Base-by-base conservation (phyloP, 768 basidiomycete species). In the Boletus pseudopeckii region DNA sequence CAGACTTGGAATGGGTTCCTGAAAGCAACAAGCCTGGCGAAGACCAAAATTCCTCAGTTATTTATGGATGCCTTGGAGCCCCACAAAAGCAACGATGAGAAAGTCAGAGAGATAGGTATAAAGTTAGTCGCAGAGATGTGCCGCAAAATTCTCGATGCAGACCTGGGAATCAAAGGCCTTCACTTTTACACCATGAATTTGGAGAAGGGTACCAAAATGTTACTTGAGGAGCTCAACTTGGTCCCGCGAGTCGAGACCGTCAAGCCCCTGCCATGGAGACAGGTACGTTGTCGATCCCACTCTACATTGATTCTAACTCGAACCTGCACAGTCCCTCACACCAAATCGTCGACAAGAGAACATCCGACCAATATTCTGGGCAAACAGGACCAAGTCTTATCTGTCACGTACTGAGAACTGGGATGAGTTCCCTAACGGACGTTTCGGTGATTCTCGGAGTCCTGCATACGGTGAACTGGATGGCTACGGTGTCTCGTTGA, bases 361-460 rank as follows among this genome's bases (percentile, higher is more conserved):
- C 45, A 98, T 96, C 58, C 88, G 97, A 33, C 97, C 97, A 4
- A 98, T 99, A 66, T 98, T 98, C 77, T 98, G 96, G 95, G 93
- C 97, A 13, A 98, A 99, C 74, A 81, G 96, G 37, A 82, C 93
- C 36, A 90, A 94, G 66, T 97, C 94, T 1, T 98, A 98, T 69
- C 77, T 98, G 43, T 91, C 91, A 8, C 88, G 96, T 50, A 98
- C 97, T 14, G 94, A 97, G 68, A 92, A 97, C 66, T 99, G 97
- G 97, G 97, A 99, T 67, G 96, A 98, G 69, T 98, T 97, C 71
- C 97, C 97, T 46, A 99, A 99, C 70, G 97, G 97, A 51, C 91
- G 97, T 60, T 99, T 96, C 66, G 97, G 97, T 62, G 97, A 98
- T 74, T 88, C 95, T 7, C 84, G 97, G 53, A 92, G 90, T 79